Base-by-base conservation (phyloP, 768 basidiomycete genomes). In the Porphyrellus cyaneotinctus region DNA sequence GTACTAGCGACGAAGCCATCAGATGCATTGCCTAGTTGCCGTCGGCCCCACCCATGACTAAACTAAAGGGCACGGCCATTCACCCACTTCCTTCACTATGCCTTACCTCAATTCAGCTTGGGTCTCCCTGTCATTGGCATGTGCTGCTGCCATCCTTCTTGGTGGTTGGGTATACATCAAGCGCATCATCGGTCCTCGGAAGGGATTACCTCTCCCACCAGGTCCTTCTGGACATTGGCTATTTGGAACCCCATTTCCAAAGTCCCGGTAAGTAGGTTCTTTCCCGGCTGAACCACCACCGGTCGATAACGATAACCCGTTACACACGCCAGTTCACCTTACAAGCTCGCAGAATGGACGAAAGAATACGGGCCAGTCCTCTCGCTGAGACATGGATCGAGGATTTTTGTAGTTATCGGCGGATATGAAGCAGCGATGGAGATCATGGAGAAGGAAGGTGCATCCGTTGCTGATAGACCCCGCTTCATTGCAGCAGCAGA, bases 401-500 rank as follows among this genome's bases (percentile, higher is more conserved):
- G 45, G 18, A 13, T 43, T 11, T 55, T 36, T 23, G 51, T 55
- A 22, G 12, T 55, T 14, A 54, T 55, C 2, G 54, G 54, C 9
- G 39, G 54, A 20, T 47, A 55, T 8, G 39, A 54, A 26, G 51
- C 44, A 12, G 54, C 51, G 32, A 55, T 55, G 52, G 54, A 55
- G 22, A 47, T 55, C 28, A 54, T 55, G 54, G 51, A 55, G 30
- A 55, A 55, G 39, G 44, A 55, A 22, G 54, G 51, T 18, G 51
- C 35, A 2, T 55, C 52, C 6, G 3, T 54, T 13, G 52, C 51
- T 8, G 54, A 55, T 9, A 35, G 51, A 14, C 54, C 51, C 4
- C 35, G 45, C 18, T 0, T 11, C n/a, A 55, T 55, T 28, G 45
- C 54, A 10, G 54, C 39, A 2, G 51, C 12, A 18, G 54, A 54